Percentiles rank a stretch among this genome's conserved stretches.
phyloP scores from a whole-genome alignment of 208 protist genomes.

The Acanthamoeba triangularis region DNA sequence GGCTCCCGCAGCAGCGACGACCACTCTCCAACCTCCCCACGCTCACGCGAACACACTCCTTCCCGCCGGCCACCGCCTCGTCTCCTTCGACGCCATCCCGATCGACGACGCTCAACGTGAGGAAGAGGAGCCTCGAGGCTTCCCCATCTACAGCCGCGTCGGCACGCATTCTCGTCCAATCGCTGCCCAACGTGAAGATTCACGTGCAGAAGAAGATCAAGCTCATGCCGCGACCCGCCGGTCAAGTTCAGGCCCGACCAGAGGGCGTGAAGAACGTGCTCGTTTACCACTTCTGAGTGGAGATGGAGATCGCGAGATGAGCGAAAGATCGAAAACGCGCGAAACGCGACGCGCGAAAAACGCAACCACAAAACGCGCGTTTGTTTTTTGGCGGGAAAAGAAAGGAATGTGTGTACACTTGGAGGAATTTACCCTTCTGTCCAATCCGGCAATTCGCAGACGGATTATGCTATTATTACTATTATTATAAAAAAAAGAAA shows the following conservation, averaged over 20 bases:
- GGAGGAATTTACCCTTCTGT: background rate
- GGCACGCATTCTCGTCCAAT: background rate
- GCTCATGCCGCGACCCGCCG: conserved; percentile 14
- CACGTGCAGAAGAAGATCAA: conserved; percentile 61
- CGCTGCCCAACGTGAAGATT: conserved; percentile 66
- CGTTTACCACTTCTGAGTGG: conserved; percentile 27
- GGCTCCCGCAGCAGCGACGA: background rate
- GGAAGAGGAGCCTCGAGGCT: conserved; percentile 25
- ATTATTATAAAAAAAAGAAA: no score
- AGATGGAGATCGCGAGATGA: background rate
- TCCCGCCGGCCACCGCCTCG: background rate
- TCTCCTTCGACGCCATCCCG: background rate
- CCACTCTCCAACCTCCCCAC: background rate
- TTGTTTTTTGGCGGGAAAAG: background rate
- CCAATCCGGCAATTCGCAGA: conserved; percentile 39
- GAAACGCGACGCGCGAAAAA: conserved; percentile 18
- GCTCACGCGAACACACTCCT: background rate
- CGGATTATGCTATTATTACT: no score
- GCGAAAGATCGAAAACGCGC: conserved; percentile 1
- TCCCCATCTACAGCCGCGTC: background rate
- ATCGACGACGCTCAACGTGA: background rate
- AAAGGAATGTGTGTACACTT: conserved; percentile 14
- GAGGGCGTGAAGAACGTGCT: conserved; percentile 52
- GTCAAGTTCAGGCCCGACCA: conserved; percentile 5
- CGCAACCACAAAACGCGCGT: background rate